phyloP scores from a whole-genome alignment of 345 rosid species.

The Euphorbia pulcherrima region DNA sequence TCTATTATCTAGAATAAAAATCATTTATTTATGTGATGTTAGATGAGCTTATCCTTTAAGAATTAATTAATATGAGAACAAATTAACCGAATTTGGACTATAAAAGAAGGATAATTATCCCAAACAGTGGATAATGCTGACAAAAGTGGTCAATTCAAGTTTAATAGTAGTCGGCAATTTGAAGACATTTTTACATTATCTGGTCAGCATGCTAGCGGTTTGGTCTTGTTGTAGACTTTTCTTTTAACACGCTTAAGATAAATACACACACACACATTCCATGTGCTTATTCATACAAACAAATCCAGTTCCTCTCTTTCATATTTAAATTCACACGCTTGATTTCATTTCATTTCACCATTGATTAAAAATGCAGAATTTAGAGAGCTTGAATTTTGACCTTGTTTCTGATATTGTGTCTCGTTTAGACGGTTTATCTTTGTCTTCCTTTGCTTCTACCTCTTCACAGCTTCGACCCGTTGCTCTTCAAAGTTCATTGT shows the following conservation, averaged over 20 bases:
- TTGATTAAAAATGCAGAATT: background rate
- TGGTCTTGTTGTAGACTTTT: background rate
- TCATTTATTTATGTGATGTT: too few relatives aligned
- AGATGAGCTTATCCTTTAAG: too few relatives aligned
- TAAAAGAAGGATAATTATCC: too few relatives aligned
- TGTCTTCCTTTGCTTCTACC: slow-evolving; percentile 37
- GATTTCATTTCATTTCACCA: background rate
- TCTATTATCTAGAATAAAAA: too few relatives aligned
- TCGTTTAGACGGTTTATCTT: slow-evolving; percentile 29
- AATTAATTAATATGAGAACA: too few relatives aligned
- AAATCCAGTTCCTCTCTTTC: background rate
- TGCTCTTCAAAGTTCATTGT: slow-evolving; percentile 23
- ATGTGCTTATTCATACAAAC: background rate
- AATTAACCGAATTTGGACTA: too few relatives aligned
- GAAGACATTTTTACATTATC: background rate
- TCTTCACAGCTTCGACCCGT: slow-evolving; percentile 21
- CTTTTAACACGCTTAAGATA: background rate
- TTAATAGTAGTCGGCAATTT: background rate
- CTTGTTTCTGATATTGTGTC: slow-evolving; percentile 23
- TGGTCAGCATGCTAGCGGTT: too few relatives aligned
- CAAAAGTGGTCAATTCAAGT: too few relatives aligned
- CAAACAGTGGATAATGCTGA: too few relatives aligned
- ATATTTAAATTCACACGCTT: background rate
- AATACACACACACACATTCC: background rate
- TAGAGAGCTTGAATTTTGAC: slow-evolving; percentile 25